Percentiles rank a stretch among this genome's conserved stretches.
phyloP scores from a whole-genome alignment of 2,329 filamentous ascomycete genomes.

The Talaromyces sp. region DNA sequence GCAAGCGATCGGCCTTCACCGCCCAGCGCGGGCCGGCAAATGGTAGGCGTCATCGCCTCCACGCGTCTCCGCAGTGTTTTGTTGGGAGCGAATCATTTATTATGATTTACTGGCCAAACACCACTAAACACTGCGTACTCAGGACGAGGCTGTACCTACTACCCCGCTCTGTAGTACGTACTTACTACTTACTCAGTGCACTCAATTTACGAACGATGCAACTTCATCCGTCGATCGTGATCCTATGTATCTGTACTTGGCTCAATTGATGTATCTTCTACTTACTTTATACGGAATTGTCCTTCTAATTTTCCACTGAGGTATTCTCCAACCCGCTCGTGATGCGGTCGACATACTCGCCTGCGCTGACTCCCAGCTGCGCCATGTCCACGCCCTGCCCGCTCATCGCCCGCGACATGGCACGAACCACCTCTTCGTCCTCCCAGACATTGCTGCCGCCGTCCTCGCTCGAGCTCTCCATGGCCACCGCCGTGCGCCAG shows the following conservation, averaged over 20 bases:
- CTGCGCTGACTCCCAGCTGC: conserved; percentile 36
- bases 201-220: neutral
- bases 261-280: too few relatives aligned
- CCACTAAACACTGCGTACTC: neutral
- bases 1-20: neutral
- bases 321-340: conserved; percentile 37
- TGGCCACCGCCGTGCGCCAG: conserved; percentile 55
- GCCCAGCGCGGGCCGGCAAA: neutral
- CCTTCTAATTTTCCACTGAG: too few relatives aligned
- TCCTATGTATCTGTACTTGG: too few relatives aligned
- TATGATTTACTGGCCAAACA: too few relatives aligned
- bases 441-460: conserved; percentile 61
- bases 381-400: conserved; percentile 47
- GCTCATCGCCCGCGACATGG: conserved; percentile 72
- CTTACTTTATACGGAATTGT: too few relatives aligned
- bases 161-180: neutral
- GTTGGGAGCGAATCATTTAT: neutral
- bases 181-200: too few relatives aligned
- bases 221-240: neutral
- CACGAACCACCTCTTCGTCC: conserved; percentile 57
- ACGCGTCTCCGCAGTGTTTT: neutral
- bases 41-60: neutral
- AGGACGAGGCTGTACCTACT: neutral
- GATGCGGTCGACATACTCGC: conserved; percentile 38
- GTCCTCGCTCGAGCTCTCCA: conserved; percentile 60